Evolutionary conservation across 2,329 filamentous ascomycete genomes (phyloP).

Genomic region (Metarhizium album): DNA sequence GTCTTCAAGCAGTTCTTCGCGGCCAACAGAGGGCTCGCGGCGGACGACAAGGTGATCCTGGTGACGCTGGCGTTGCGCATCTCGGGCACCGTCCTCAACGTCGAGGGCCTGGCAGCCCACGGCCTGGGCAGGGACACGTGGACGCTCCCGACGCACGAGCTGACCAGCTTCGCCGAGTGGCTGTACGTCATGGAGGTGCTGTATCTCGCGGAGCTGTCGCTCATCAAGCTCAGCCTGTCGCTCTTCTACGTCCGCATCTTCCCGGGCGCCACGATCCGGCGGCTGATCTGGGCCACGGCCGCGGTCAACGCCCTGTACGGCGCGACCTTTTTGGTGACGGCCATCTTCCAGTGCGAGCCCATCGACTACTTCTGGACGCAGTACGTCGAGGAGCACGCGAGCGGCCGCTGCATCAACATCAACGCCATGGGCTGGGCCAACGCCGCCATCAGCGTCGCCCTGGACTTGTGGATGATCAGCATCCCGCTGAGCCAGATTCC

Average conservation of each 20-base stretch:
- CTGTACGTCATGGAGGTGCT: constrained; percentile 2
- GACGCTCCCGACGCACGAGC: neutral
- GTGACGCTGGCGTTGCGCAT: neutral
- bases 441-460: constrained; percentile 2
- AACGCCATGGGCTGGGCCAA: constrained; percentile 3
- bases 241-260: constrained; percentile 2
- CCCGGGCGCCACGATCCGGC: neutral
- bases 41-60: constrained; percentile 1
- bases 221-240: constrained; percentile 1
- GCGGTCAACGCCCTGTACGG: neutral
- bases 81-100: constrained; percentile 1
- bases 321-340: neutral
- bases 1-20: constrained; percentile 1
- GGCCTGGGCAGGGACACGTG: constrained; percentile 1
- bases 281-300: neutral
- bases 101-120: neutral
- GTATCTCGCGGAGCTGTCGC: neutral
- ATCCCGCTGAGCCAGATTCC: constrained; percentile 2
- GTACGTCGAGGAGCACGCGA: neutral
- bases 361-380: constrained; percentile 1
- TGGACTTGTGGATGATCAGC: constrained; percentile 3
- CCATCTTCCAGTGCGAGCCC: neutral
- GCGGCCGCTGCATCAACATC: constrained; percentile 1
- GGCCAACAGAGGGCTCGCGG: neutral
- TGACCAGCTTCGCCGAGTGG: neutral